Percentiles rank a stretch among this genome's conserved stretches.
These are phyloP conservation scores for Colletotrichum lentis DNA, from an alignment of 2,329 filamentous ascomycete species.

Conservation along the genomic window DNA sequence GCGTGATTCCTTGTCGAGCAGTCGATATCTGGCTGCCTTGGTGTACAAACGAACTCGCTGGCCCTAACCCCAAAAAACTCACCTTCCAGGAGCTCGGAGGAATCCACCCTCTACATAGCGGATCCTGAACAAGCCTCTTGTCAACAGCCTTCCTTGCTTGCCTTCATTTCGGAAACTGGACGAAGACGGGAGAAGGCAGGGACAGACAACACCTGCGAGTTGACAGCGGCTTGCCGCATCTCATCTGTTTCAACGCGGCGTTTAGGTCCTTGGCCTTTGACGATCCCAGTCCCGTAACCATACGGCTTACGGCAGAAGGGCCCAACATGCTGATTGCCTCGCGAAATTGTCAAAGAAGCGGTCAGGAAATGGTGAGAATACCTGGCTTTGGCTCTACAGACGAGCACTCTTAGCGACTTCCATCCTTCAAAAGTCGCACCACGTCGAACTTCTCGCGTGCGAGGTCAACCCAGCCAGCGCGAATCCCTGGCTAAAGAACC, in stretches of 20 bases:
- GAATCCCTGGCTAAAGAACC: not conserved
- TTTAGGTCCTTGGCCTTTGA: constrained; percentile 11
- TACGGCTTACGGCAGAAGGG: constrained; percentile 10
- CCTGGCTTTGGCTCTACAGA: not conserved
- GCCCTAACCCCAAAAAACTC: not conserved
- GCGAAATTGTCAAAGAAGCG: constrained; percentile 28
- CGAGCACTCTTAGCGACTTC: not conserved
- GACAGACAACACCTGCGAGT: constrained; percentile 3
- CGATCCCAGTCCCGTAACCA: constrained; percentile 13
- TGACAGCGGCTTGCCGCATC: constrained; percentile 33
- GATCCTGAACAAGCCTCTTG: not conserved
- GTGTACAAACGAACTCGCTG: not conserved
- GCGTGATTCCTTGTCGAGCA: not conserved
- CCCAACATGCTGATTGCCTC: constrained; percentile 26
- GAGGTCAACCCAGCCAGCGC: constrained; percentile 3
- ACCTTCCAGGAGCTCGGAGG: not conserved
- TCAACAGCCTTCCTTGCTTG: not conserved
- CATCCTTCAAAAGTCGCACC: not conserved
- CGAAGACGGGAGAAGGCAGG: constrained; percentile 7
- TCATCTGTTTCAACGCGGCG: constrained; percentile 16
- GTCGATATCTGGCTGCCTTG: not conserved
- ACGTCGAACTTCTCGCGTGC: not conserved
- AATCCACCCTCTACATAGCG: not conserved
- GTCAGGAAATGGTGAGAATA: constrained; percentile 4
- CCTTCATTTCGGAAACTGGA: not conserved